Evolutionary conservation across 495 filamentous ascomycete species (phyloP).

Genomic region (Trichoderma reesei): DNA sequence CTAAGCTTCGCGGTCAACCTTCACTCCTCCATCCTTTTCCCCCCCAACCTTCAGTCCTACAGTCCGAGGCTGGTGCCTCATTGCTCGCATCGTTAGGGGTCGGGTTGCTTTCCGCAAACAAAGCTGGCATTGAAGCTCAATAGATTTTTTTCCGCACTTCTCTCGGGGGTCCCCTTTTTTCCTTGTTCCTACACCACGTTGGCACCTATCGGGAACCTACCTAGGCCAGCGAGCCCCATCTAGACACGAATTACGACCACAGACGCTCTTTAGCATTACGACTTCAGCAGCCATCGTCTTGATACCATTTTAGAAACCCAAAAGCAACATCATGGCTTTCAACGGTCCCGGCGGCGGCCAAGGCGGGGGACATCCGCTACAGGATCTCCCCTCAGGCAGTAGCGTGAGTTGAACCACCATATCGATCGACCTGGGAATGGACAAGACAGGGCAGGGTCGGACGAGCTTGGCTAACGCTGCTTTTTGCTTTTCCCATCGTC

Average conservation of each 20-base stretch:
- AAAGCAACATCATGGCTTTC: slow-evolving; percentile 35
- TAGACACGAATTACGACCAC: slow-evolving; percentile 13
- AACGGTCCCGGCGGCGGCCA: slow-evolving; percentile 21
- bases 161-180: slow-evolving; percentile 15
- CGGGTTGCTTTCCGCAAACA: slow-evolving; percentile 9
- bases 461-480: slow-evolving; percentile 1
- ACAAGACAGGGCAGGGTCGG: not conserved
- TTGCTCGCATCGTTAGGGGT: slow-evolving; percentile 11
- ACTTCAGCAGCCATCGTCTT: slow-evolving; percentile 14
- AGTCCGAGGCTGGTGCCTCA: slow-evolving; percentile 16
- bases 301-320: not conserved
- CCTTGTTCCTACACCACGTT: slow-evolving; percentile 8
- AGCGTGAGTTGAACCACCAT: slow-evolving; percentile 38
- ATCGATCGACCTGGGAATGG: slow-evolving; percentile 13
- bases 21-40: not conserved
- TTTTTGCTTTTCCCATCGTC: not conserved
- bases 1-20: not conserved
- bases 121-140: slow-evolving; percentile 8
- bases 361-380: slow-evolving; percentile 46
- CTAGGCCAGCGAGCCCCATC: slow-evolving; percentile 12
- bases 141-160: slow-evolving; percentile 16
- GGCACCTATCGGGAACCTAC: not conserved
- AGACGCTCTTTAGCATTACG: slow-evolving; percentile 10
- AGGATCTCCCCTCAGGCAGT: slow-evolving; percentile 54
- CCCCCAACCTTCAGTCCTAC: slow-evolving; percentile 5